Evolutionary conservation across 2,329 filamentous ascomycete species (phyloP), one percentile per base, ranked within the genome.

Genomic region (Chalaropsis thielavioides): DNA sequence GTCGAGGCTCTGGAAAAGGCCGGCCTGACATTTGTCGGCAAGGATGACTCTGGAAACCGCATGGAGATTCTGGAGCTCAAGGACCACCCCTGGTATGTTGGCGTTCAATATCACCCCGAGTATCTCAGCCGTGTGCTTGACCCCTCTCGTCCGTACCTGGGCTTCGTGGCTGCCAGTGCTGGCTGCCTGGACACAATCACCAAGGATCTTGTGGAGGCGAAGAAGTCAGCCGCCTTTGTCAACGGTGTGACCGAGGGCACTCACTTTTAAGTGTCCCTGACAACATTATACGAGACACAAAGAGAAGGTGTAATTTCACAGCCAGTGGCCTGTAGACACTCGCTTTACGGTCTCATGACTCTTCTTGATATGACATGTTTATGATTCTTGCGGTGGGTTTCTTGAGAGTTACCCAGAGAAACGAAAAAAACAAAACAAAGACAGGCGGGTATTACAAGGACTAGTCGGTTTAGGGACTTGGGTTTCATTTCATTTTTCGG

Each of bases 51-150:
- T 67, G 89, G 87, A 56, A 83, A 87, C 70, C 83, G 90, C 40
- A 90, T 94, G 86, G 90, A 95, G 76, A 82, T 91, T 61, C 77
- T 95, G 43, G 90, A 95, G 75, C 76, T 95, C 68, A 85, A 86
- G 72, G 85, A 92, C 69, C 90, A 95, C 73, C 88, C 88, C 0
- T 95, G 83, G 80, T 95, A 86, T 70, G 89, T 95, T 19, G 75
- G 87, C 68, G 88, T 94, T 8, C 92, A 96, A 75, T 92, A 88
- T 74, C 91, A 96, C 74, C 90, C 92, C 1, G 91, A 96, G 75
- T 95, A 92, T 72, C 79, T 89, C 62, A 87, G 82, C 69, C 81
- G 87, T 63, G 90, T 94, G 1, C 76, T 95, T 68, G 78, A 83
- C 61, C 89, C 89, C 0, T 87, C 83, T 71, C 69, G 68, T 70